Base-by-base conservation (phyloP, 176 grass and related monocot species). In the Lolium perenne region DNA sequence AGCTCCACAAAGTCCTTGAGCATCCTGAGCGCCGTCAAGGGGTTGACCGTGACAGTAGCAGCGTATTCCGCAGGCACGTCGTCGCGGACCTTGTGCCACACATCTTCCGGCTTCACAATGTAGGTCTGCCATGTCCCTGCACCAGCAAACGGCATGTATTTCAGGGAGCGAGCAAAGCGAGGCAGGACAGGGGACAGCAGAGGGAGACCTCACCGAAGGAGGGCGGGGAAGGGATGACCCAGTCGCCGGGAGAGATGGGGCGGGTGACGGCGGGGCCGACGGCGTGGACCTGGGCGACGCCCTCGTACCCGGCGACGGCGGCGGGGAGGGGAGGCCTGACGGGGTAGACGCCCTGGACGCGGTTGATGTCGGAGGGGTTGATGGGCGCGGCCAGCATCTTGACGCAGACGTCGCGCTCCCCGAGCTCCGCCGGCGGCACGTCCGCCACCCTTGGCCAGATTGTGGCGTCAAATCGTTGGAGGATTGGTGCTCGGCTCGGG, bases 331-430 rank as follows among this genome's bases (percentile, higher is more conserved):
- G 81, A 40, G 93, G 95, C 78, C 88, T 86, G 22, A 95, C 91
- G 71, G 93, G 95, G 87, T 98, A 95, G n/a, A 98, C 93, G 48
- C 95, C 95, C 92, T 98, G 89, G 23, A 98, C 71, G 38, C 93
- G 89, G 74, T 98, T 98, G 80, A 98, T 91, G 75, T 98, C 95
- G 5, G 95, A 98, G 22, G 95, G 95, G 89, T 98, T 98, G 87
- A 98, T 98, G 48, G 95, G 95, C 38, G 95, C 73, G 9, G 95
- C 95, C 50, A 98, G 86, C 93, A 98, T 98, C 82, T 50, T 88
- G 77, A 98, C 93, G 72, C 93, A 98, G 18, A 98, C 93, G 75
- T 95, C 91, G 61, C 86, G 91, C 1, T 87, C 87, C 49, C 86
- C 83, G 29, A 98, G 45, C 73, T 83, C 76, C 22, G 84, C 80